phyloP scores from a whole-genome alignment of 2,329 filamentous ascomycete species.

The Grosmannia serpens region DNA sequence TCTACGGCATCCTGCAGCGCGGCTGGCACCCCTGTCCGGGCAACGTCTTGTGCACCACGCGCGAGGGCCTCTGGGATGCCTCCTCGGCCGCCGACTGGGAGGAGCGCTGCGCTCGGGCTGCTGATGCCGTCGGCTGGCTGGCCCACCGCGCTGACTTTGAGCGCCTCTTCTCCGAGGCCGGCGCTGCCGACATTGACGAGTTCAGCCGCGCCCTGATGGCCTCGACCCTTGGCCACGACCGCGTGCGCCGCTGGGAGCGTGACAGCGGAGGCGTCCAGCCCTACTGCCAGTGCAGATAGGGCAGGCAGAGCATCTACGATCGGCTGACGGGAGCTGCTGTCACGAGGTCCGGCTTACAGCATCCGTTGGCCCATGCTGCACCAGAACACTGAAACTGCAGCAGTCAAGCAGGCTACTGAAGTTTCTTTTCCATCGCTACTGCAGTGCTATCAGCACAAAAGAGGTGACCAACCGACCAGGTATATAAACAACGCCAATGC shows the following conservation, averaged over 20 bases:
- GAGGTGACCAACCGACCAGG: too few relatives aligned
- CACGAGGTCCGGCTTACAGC: too few relatives aligned
- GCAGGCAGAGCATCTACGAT: too few relatives aligned
- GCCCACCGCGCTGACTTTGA: constrained; percentile 5
- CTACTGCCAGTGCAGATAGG: too few relatives aligned
- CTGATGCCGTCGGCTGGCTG: background rate
- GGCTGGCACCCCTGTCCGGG: constrained; percentile 15
- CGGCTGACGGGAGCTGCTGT: too few relatives aligned
- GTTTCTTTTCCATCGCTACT: too few relatives aligned
- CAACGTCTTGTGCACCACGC: constrained; percentile 14
- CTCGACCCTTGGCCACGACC: constrained; percentile 10
- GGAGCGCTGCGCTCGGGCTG: background rate
- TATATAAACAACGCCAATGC: too few relatives aligned
- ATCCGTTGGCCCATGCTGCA: too few relatives aligned
- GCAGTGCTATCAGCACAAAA: too few relatives aligned
- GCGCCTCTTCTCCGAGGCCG: constrained; percentile 3
- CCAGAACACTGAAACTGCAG: too few relatives aligned
- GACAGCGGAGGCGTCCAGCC: background rate
- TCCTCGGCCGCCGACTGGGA: constrained; percentile 14
- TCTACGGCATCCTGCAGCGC: constrained; percentile 15
- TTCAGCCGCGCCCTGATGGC: constrained; percentile 10
- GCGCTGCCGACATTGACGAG: constrained; percentile 10
- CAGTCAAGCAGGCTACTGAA: too few relatives aligned
- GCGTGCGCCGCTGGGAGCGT: background rate
- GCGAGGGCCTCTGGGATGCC: constrained; percentile 18